Conservation (phyloP, 2,329 filamentous ascomycete species). For the Clonostachys rosea region DNA sequence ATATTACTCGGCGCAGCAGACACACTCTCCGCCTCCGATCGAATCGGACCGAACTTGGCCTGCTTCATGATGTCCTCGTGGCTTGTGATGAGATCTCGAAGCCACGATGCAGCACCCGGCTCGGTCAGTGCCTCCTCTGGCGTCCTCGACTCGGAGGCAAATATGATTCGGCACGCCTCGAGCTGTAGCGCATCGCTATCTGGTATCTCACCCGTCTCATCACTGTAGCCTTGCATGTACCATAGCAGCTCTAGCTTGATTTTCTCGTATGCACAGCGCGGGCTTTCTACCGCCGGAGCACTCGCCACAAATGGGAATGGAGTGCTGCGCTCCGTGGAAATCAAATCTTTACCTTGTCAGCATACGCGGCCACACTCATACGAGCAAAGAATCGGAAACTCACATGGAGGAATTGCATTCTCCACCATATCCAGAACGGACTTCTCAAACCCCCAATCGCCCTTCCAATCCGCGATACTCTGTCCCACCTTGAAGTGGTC, state of each 20-base stretch:
- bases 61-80: slow-evolving; percentile 32
- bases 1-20: slow-evolving; percentile 46
- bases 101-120: slow-evolving; percentile 42
- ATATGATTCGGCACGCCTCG: slow-evolving; percentile 56
- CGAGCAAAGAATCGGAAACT: no score
- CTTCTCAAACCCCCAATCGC: slow-evolving; percentile 15
- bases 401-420: slow-evolving; percentile 14
- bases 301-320: slow-evolving; percentile 49
- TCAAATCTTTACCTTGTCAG: slow-evolving; percentile 41
- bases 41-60: slow-evolving; percentile 43
- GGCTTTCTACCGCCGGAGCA: slow-evolving; percentile 34
- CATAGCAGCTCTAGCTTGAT: slow-evolving; percentile 53
- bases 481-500: slow-evolving; percentile 16
- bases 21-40: slow-evolving; percentile 38
- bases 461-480: slow-evolving; percentile 19
- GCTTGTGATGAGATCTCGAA: slow-evolving; percentile 54
- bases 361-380: no score
- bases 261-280: slow-evolving; percentile 56
- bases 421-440: slow-evolving; percentile 10
- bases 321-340: slow-evolving; percentile 56
- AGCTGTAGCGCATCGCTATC: slow-evolving; percentile 48
- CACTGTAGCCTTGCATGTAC: slow-evolving; percentile 39
- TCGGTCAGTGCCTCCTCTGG: slow-evolving; percentile 38
- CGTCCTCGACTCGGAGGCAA: slow-evolving; percentile 19
- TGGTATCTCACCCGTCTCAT: slow-evolving; percentile 31